Evolutionary conservation across 805 yeast species (phyloP).

Genomic region (Candida boleticola): DNA sequence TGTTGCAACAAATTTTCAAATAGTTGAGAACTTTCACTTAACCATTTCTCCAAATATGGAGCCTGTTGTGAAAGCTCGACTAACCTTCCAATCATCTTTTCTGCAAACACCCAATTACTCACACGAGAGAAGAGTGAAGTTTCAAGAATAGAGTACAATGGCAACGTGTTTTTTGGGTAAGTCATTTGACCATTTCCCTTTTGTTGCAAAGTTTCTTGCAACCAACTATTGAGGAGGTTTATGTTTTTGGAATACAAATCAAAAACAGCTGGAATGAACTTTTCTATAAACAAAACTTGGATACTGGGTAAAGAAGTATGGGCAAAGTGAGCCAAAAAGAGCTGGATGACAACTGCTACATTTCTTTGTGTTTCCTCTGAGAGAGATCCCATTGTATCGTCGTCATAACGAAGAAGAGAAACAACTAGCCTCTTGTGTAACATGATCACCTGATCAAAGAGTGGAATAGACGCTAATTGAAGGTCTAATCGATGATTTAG

Average conservation of each 20-base stretch:
- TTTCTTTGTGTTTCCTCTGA: too few species aligned
- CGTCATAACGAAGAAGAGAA: constrained; percentile 5
- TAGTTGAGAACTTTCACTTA: not conserved
- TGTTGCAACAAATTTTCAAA: not conserved
- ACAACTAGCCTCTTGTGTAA: constrained; percentile 11
- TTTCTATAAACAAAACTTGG: not conserved
- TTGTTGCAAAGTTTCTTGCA: too few species aligned
- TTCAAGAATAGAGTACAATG: too few species aligned
- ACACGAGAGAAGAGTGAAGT: too few species aligned
- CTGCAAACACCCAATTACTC: too few species aligned
- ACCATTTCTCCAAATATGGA: not conserved
- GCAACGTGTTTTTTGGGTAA: too few species aligned
- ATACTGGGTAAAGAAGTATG: not conserved
- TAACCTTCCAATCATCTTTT: too few species aligned
- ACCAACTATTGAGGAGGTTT: too few species aligned
- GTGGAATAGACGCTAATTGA: not conserved
- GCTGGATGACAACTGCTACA: not conserved
- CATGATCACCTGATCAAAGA: constrained; percentile 12
- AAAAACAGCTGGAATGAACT: not conserved
- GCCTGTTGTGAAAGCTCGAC: too few species aligned
- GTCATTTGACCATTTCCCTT: too few species aligned
- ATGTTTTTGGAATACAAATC: too few species aligned
- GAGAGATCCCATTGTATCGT: not conserved
- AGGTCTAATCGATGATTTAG: not conserved
- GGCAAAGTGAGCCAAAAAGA: not conserved